Base-by-base conservation (phyloP, 2,329 filamentous ascomycete genomes). In the Fusarium chaquense region DNA sequence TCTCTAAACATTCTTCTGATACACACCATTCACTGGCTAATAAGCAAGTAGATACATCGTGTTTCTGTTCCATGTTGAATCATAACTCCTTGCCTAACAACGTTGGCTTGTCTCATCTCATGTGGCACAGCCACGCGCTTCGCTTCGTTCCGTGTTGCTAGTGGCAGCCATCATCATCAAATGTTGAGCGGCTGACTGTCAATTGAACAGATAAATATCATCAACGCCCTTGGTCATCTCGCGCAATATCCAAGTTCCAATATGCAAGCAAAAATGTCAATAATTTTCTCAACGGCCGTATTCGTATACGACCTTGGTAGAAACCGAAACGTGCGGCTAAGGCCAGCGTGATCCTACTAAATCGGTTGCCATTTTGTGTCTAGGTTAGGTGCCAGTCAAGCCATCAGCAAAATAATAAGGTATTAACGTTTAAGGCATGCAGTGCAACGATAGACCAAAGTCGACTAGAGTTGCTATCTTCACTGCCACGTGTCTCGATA, bases 91-190 rank as follows among this genome's bases (percentile, higher is more conserved):
- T 28, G 30, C 6, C 10, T 40, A 22, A 40, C 28, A 30, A 22
- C 36, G n/a, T 40, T 40, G 12, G n/a, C 13, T 52, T 52, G 49
- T 28, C 24, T 30, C 35, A 41, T 40, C 30, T 32, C 41, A 36
- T 33, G 49, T 41, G 50, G 53, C 66, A 62, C 60, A 67, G 62
- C 67, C 67, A 70, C 58, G 22, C 53, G 30, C 62, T 30, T 64
- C 66, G 47, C 51, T 62, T 58, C 61, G 50, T 62, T 51, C 55
- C 47, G 66, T 33, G 40, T 12, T 58, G 35, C 43, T 65, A 55
- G 47, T 16, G 52, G 52, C 51, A 58, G 41, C 61, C 62, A 54
- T 52, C 22, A 20, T 20, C 20, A 44, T 46, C 28, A 32, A 32
- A 20, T 41, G 24, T n/a, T 41, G 22, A 46, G 50, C 53, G 53